These are phyloP conservation scores for Schizopora paradoxa DNA, from an alignment of 1,284 basidiomycete species.

Conservation along the genomic window DNA sequence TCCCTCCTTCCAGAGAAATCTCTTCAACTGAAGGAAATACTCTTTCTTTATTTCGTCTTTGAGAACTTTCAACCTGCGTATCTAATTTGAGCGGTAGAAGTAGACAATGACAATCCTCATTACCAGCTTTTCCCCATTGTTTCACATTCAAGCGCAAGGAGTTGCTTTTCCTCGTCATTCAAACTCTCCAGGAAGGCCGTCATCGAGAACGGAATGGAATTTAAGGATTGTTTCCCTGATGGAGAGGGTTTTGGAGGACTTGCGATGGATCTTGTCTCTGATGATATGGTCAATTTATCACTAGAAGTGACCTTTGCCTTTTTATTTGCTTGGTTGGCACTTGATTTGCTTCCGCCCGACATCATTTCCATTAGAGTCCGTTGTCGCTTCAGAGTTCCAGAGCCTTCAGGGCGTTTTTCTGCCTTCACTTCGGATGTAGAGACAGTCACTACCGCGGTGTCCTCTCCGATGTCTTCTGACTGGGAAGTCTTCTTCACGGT, in stretches of 20 bases:
- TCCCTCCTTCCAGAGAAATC: constrained; percentile 64
- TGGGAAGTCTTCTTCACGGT: constrained; percentile 20
- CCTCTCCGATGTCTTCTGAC: constrained; percentile 17
- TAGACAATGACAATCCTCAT: constrained; percentile 23
- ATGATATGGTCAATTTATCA: constrained; percentile 6
- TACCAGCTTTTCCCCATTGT: constrained; percentile 73
- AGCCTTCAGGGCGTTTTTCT: constrained; percentile 17
- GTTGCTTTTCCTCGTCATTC: constrained; percentile 48
- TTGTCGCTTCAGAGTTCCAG: constrained; percentile 50
- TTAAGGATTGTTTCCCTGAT: constrained; percentile 41
- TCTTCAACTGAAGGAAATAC: constrained; percentile 70
- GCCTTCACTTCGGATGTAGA: constrained; percentile 3
- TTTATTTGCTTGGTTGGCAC: constrained; percentile 33
- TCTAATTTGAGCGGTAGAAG: neutral
- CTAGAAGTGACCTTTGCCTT: constrained; percentile 33
- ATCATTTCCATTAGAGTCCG: constrained; percentile 63
- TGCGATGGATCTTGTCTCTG: neutral
- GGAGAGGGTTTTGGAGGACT: constrained; percentile 1
- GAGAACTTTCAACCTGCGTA: constrained; percentile 60
- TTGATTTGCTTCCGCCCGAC: constrained; percentile 32
- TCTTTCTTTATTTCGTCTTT: constrained; percentile 69
- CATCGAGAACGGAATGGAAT: constrained; percentile 66
- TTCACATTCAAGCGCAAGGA: constrained; percentile 64
- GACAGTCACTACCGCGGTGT: constrained; percentile 6
- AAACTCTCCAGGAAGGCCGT: constrained; percentile 49